Evolutionary conservation across 495 filamentous ascomycete species (phyloP).

Genomic region (Neurospora discreta): DNA sequence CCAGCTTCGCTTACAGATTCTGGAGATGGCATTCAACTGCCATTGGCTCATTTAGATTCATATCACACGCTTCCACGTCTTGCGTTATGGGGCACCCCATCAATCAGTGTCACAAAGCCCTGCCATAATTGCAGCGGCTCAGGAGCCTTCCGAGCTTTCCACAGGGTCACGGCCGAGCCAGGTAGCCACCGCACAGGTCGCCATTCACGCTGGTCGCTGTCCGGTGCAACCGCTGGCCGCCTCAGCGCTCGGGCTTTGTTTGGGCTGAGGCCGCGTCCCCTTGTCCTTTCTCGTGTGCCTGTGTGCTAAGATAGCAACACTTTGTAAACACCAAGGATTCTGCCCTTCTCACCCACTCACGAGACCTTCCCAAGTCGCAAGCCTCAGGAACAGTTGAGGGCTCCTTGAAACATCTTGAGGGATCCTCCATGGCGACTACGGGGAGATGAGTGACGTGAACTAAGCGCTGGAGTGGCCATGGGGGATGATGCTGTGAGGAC

Average conservation of each 20-base stretch:
- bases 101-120: neutral
- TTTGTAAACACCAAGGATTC: neutral
- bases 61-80: neutral
- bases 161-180: neutral
- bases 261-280: neutral
- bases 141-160: neutral
- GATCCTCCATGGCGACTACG: neutral
- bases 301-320: neutral
- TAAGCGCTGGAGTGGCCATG: neutral
- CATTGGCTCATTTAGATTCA: neutral
- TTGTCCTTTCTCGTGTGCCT: neutral
- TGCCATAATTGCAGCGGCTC: neutral
- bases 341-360: neutral
- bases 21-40: neutral
- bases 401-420: neutral
- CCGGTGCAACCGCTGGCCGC: neutral
- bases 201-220: neutral
- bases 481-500: neutral
- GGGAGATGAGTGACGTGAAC: neutral
- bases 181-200: neutral
- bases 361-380: neutral
- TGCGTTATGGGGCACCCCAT: neutral
- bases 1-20: neutral
- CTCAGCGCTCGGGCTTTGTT: neutral
- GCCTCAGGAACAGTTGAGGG: neutral